Conservation (phyloP, 306 rosid genomes). For the Trifolium pratense region DNA sequence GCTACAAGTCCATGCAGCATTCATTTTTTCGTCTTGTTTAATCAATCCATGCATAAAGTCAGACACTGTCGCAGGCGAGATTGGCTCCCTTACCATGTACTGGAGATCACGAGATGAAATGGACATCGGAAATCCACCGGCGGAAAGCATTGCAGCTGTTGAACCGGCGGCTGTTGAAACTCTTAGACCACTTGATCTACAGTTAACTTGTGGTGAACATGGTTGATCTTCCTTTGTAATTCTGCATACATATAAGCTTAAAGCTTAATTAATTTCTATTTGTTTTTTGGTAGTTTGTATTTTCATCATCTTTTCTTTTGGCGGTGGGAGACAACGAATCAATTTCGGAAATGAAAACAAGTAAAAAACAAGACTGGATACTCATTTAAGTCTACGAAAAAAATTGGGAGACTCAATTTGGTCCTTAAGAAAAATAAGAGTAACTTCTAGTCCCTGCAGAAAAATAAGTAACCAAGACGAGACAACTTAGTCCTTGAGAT, state of each 20-base stretch:
- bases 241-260: slow-evolving; percentile 54
- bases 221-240: slow-evolving; percentile 56
- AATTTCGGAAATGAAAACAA: neutral
- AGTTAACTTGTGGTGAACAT: slow-evolving; percentile 54
- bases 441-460: neutral
- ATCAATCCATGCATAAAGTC: slow-evolving; percentile 66
- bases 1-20: slow-evolving; percentile 60
- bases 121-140: slow-evolving; percentile 83
- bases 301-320: neutral
- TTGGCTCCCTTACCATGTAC: slow-evolving; percentile 93
- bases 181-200: slow-evolving; percentile 91
- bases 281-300: neutral
- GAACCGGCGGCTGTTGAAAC: slow-evolving; percentile 93
- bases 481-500: neutral
- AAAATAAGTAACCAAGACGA: neutral
- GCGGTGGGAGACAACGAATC: neutral
- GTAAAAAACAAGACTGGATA: neutral
- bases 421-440: neutral
- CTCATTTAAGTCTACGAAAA: neutral
- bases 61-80: slow-evolving; percentile 50
- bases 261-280: slow-evolving; percentile 26
- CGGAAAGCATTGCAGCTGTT: slow-evolving; percentile 93
- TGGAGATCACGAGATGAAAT: slow-evolving; percentile 77
- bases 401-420: neutral
- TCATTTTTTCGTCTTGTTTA: slow-evolving; percentile 54